These are phyloP conservation scores for Hericium alpestre DNA, from an alignment of 768 basidiomycete genomes.

Conservation along the genomic window DNA sequence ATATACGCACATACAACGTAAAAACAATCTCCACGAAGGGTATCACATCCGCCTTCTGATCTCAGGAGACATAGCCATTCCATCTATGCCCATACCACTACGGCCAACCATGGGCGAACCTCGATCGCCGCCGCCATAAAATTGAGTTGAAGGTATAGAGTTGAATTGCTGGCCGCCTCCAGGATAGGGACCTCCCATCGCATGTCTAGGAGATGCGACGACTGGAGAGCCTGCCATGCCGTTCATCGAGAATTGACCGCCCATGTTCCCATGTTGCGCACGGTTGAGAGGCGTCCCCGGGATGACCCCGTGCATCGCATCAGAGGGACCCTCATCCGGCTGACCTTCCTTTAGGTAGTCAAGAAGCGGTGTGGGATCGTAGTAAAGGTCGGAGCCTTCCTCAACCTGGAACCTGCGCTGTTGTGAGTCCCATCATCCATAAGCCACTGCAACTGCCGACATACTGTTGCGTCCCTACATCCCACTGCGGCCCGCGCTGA, in stretches of 20 bases:
- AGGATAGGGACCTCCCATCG: conserved; percentile 13
- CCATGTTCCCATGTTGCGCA: conserved; percentile 3
- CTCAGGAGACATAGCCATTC: conserved; percentile 13
- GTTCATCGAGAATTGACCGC: conserved; percentile 12
- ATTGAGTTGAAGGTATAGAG: conserved; percentile 29
- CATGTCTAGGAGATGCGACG: conserved; percentile 19
- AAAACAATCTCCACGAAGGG: not conserved
- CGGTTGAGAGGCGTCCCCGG: conserved; percentile 14
- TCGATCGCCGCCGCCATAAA: conserved; percentile 25
- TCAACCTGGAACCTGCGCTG: conserved; percentile 62
- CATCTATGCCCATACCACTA: conserved; percentile 12
- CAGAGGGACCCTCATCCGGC: conserved; percentile 1
- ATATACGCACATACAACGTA: not conserved
- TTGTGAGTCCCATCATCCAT: not conserved
- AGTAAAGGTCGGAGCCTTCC: conserved; percentile 60
- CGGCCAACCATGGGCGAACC: conserved; percentile 12
- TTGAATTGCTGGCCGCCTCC: conserved; percentile 20
- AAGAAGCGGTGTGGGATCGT: conserved; percentile 40
- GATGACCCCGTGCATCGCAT: not conserved
- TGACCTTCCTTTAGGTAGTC: conserved; percentile 20
- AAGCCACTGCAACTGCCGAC: conserved; percentile 17
- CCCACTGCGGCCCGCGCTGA: conserved; percentile 80
- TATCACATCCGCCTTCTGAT: conserved; percentile 8
- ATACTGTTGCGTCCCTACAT: conserved; percentile 77
- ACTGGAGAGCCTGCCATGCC: conserved; percentile 8